Evolutionary conservation across 495 filamentous ascomycete species (phyloP), one percentile per base, ranked within the genome.

Genomic region (Penicillium diatomitis): DNA sequence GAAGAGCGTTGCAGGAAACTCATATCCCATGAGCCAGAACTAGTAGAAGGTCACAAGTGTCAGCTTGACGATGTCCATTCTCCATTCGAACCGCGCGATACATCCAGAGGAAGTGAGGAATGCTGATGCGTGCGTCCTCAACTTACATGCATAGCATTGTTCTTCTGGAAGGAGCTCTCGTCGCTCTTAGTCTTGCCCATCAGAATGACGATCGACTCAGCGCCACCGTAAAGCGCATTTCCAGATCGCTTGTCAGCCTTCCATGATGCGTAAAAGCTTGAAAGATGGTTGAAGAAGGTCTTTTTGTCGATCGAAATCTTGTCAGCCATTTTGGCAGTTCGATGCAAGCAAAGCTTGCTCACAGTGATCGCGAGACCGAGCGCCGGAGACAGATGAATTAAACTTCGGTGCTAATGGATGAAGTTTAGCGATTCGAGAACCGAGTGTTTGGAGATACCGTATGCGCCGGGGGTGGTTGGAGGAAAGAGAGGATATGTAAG

Each of bases 11-110:
- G 92, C 88, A 38, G 92, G 92, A 58, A 99, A 99, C 63, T 99
- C 92, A 75, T 97, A 99, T 54, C 92, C 92, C 50, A 99, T 79
- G 42, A 99, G 77, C 92, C 92, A 99, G 71, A 96, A 95, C 89
- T 98, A 70, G 20, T 20, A 20, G 20, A 20, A 20, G 0, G 20
- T 20, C 20, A 20, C 20, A 20, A 20, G 20, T 20, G 20, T 20
- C 20, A 20, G 20, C 20, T 20, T 20, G 20, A 20, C 20, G 20
- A 20, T 20, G 20, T 20, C 20, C 20, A 20, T 20, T 20, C 2
- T 20, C 0, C 20, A 0, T 20, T 20, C 20, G 20, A 20, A 20
- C 20, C 20, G 20, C 20, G 20, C 20, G 20, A 20, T 20, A 20
- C 20, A 20, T 20, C 20, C 20, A 20, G 20, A 20, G 20, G 20